Evolutionary conservation across 2,329 filamentous ascomycete genomes (phyloP).

Genomic region (Gaeumannomyces sp.): DNA sequence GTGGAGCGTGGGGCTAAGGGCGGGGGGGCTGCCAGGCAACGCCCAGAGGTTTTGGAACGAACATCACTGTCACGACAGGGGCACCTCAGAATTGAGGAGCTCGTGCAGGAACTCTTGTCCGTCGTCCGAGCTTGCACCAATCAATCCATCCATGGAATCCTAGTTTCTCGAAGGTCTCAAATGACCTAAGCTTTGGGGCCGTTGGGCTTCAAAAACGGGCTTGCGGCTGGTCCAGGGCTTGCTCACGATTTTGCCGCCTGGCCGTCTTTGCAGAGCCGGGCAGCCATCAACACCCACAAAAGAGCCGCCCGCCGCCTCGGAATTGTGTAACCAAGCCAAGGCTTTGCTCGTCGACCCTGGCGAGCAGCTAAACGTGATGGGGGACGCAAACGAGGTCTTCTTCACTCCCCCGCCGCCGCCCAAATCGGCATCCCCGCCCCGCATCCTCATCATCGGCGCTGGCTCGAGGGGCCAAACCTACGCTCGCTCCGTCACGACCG

Average conservation of each 20-base stretch:
- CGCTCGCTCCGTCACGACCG: slow-evolving; percentile 58
- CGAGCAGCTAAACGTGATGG: not conserved
- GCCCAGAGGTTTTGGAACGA: too few species aligned
- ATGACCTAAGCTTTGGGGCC: not conserved
- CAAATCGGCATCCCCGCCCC: slow-evolving; percentile 46
- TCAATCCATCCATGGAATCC: not conserved
- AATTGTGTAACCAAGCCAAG: not conserved
- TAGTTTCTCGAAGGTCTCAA: not conserved
- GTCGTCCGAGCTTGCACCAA: not conserved
- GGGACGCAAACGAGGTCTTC: slow-evolving; percentile 13
- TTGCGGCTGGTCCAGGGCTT: not conserved
- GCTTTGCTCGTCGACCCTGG: not conserved
- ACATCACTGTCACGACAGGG: not conserved
- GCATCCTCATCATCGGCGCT: slow-evolving; percentile 75
- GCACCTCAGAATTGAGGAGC: too few species aligned
- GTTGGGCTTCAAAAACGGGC: not conserved
- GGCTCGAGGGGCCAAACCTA: slow-evolving; percentile 74
- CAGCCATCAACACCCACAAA: not conserved
- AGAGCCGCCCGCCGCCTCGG: not conserved
- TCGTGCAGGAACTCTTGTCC: not conserved
- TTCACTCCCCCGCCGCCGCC: slow-evolving; percentile 33
- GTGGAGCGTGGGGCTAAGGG: not conserved
- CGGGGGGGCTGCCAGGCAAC: too few species aligned
- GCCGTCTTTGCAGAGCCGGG: too few species aligned
- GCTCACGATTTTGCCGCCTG: not conserved